A percentile compares a stretch with the other conserved stretches of the same genome.
Evolutionary conservation across 1,284 basidiomycete genomes (phyloP).

Genomic region (Cutaneotrichosporon cavernicola): DNA sequence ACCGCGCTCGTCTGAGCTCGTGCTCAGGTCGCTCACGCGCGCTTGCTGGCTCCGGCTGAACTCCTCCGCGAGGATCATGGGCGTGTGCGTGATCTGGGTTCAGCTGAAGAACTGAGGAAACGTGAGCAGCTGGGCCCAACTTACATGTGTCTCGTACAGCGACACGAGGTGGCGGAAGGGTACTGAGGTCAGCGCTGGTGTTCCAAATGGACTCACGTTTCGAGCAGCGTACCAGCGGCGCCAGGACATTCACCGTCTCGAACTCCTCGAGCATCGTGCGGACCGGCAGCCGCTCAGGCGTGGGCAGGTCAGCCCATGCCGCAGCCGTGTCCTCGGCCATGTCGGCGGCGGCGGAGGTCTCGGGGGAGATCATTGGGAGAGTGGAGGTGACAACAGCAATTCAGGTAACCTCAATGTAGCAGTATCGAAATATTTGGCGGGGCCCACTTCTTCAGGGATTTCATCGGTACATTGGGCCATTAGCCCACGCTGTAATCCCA

Average conservation of each 20-base stretch:
- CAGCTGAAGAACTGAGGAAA: neutral
- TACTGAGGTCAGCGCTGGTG: conserved; percentile 37
- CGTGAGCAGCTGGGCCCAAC: neutral
- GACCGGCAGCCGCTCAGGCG: conserved; percentile 49
- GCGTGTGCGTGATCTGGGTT: conserved; percentile 58
- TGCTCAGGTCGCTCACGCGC: conserved; percentile 59
- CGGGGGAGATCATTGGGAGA: neutral
- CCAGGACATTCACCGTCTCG: conserved; percentile 56
- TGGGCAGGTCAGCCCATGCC: conserved; percentile 34
- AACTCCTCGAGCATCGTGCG: conserved; percentile 54
- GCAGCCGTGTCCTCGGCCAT: conserved; percentile 14
- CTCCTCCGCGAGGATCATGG: conserved; percentile 62
- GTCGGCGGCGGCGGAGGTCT: neutral
- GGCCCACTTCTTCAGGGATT: neutral
- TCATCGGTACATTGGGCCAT: neutral
- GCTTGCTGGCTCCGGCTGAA: conserved; percentile 60
- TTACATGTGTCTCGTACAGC: conserved; percentile 58
- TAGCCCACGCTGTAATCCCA: neutral
- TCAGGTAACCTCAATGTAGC: too few species aligned
- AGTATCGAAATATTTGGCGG: neutral
- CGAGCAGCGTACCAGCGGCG: conserved; percentile 61
- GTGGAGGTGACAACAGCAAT: neutral
- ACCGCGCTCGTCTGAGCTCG: conserved; percentile 57
- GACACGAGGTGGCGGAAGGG: conserved; percentile 61
- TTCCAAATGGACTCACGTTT: conserved; percentile 49